Evolutionary conservation across 805 yeast genomes (phyloP), one percentile per base, ranked within the genome.

Genomic region (Komagataella phaffii): DNA sequence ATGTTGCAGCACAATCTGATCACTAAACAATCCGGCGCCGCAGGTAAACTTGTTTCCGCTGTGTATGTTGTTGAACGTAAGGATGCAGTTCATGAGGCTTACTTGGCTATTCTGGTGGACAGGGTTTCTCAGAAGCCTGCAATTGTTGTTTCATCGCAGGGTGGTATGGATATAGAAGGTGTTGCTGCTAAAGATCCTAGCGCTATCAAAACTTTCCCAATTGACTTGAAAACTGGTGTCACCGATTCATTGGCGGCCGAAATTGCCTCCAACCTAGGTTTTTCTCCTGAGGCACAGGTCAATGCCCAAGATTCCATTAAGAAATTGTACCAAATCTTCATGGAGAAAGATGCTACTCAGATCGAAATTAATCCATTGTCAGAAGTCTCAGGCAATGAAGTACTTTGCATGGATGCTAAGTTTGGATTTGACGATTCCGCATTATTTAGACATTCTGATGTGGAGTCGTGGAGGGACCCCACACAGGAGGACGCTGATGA

Each of bases 121-220:
- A 88, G 99, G 75, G 79, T 82, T 60, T 79, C 84, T 59, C 95
- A 90, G 72, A 75, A 79, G 59, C 96, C 98, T 54, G 76, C 93
- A 73, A 86, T 93, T 64, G 96, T 93, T 57, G 96, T 96, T 50
- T 89, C 97, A 40, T 76, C 95, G 57, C 93, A 93, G 74, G 99
- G 99, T 75, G 99, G 99, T 76, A 90, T 93, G 96, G 96, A 93
- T 74, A 93, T 93, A 64, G 99, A 93, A 77, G 96, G 96, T 68
- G 98, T 93, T 60, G 99, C 99, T 55, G 83, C 83, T 59, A 81
- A 77, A 61, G 83, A 80, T 69, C 99, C 99, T 51, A 80, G 79
- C 53, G 96, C 96, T 59, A 93, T 93, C 74, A 84, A 88, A 73
- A 83, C 91, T 58, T 88, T 82, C 78, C 76, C 85, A 58, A 81